phyloP scores from a whole-genome alignment of 2,329 filamentous ascomycete genomes.

The Colletotrichum acutatum region DNA sequence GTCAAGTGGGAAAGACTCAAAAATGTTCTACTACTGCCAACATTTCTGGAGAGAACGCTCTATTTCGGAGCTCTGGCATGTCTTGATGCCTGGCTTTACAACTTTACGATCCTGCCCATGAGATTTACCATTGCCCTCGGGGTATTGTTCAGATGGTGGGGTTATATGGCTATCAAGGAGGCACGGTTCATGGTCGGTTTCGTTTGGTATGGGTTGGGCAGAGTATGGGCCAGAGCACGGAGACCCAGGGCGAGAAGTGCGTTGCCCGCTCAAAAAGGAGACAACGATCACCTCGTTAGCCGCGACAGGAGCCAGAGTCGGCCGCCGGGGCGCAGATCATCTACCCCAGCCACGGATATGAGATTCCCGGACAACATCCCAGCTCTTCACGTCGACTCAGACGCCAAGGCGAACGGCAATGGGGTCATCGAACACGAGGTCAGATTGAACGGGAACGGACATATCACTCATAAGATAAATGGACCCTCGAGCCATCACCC shows the following conservation, averaged over 20 bases:
- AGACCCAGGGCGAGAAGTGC: slow-evolving; percentile 17
- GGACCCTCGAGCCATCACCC: slow-evolving; percentile 21
- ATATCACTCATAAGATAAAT: slow-evolving; percentile 26
- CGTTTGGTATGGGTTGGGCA: slow-evolving; percentile 81
- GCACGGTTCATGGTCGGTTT: slow-evolving; percentile 77
- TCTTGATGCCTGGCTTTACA: slow-evolving; percentile 95
- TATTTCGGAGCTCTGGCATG: slow-evolving; percentile 92
- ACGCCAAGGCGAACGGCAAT: slow-evolving; percentile 8
- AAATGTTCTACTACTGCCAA: slow-evolving; percentile 87
- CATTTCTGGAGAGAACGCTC: slow-evolving; percentile 84
- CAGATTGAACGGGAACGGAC: slow-evolving; percentile 25
- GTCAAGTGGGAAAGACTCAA: slow-evolving; percentile 91
- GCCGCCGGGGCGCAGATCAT: not conserved
- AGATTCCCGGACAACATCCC: not conserved
- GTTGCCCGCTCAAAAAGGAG: slow-evolving; percentile 7
- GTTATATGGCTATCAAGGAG: slow-evolving; percentile 77
- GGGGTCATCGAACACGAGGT: slow-evolving; percentile 42
- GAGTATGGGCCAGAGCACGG: slow-evolving; percentile 75
- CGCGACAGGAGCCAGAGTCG: slow-evolving; percentile 29
- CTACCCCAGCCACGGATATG: not conserved
- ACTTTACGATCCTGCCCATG: slow-evolving; percentile 93
- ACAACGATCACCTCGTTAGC: slow-evolving; percentile 5
- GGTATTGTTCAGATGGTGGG: slow-evolving; percentile 84
- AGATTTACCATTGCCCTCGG: slow-evolving; percentile 85
- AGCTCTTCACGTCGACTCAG: slow-evolving; percentile 7